Evolutionary conservation across 2,329 filamentous ascomycete species (phyloP).

Genomic region (Lachnellula arida): DNA sequence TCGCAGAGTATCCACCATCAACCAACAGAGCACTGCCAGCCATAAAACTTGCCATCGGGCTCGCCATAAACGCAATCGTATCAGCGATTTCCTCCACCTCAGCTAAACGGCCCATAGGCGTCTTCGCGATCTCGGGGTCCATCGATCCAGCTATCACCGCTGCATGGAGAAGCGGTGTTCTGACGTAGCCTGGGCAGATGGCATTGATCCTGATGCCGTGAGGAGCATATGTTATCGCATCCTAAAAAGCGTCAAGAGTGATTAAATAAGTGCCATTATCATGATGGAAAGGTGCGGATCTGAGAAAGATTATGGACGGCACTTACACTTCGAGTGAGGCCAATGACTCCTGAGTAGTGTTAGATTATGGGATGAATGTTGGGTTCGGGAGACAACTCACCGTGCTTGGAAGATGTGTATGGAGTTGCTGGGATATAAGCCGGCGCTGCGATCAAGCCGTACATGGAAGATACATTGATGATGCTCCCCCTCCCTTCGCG

Average conservation of each 20-base stretch:
- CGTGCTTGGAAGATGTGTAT: constrained; percentile 50
- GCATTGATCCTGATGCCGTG: constrained; percentile 54
- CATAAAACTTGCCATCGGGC: constrained; percentile 49
- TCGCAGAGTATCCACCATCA: constrained; percentile 40
- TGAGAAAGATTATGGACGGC: background rate
- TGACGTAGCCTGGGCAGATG: constrained; percentile 51
- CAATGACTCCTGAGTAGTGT: constrained; percentile 1
- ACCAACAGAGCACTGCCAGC: constrained; percentile 43
- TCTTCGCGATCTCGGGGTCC: constrained; percentile 38
- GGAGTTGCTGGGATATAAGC: constrained; percentile 37
- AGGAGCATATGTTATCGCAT: constrained; percentile 48
- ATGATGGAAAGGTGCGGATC: background rate
- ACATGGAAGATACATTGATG: constrained; percentile 51
- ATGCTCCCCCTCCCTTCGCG: constrained; percentile 45
- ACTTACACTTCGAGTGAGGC: constrained; percentile 10
- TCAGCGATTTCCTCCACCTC: constrained; percentile 50
- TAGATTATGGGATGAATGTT: background rate
- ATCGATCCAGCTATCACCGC: constrained; percentile 30
- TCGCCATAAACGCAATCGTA: constrained; percentile 46
- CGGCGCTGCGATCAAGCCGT: constrained; percentile 41
- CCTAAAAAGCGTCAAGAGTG: constrained; percentile 20
- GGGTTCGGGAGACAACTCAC: constrained; percentile 14
- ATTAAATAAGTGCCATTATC: background rate
- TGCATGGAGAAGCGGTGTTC: constrained; percentile 37
- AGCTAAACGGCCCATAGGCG: constrained; percentile 44